Percentiles rank a stretch among this genome's conserved stretches.
These are phyloP conservation scores for Globisporangium uncinulatum DNA, from an alignment of 352 stramenopile genomes.

Conservation along the genomic window DNA sequence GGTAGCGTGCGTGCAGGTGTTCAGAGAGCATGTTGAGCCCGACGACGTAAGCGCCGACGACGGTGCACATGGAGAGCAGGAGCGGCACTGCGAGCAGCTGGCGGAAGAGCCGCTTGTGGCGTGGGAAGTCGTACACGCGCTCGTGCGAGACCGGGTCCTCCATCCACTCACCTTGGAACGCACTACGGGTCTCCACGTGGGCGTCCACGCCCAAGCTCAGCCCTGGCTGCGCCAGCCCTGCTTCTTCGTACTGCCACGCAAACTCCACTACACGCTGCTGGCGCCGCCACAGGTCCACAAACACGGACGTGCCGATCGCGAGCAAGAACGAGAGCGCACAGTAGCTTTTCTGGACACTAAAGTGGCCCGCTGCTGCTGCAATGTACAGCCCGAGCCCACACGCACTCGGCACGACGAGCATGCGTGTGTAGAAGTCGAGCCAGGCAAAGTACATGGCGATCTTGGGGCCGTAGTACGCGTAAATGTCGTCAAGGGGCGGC, in stretches of 20 bases:
- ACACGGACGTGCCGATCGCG: slow-evolving; percentile 51
- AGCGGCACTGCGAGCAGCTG: slow-evolving; percentile 48
- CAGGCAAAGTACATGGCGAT: slow-evolving; percentile 77
- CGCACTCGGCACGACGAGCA: slow-evolving; percentile 52
- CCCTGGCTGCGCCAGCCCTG: slow-evolving; percentile 16
- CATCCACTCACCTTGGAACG: slow-evolving; percentile 57
- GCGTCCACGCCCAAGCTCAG: slow-evolving; percentile 11
- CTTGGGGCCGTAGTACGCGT: slow-evolving; percentile 58
- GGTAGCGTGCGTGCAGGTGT: slow-evolving; percentile 31
- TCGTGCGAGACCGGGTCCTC: slow-evolving; percentile 32
- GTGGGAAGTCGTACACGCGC: slow-evolving; percentile 48
- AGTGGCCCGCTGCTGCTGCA: slow-evolving; percentile 37
- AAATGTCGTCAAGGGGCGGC: slow-evolving; percentile 41
- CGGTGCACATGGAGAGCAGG: slow-evolving; percentile 49
- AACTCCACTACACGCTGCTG: slow-evolving; percentile 51
- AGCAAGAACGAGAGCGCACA: slow-evolving; percentile 39
- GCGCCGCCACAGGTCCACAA: slow-evolving; percentile 52
- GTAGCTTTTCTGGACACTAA: slow-evolving; percentile 36
- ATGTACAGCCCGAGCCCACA: slow-evolving; percentile 28
- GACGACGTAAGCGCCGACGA: slow-evolving; percentile 51
- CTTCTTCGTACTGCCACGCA: slow-evolving; percentile 36
- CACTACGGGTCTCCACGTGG: slow-evolving; percentile 33
- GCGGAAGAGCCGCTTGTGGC: slow-evolving; percentile 44
- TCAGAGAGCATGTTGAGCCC: slow-evolving; percentile 55
- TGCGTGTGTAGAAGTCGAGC: slow-evolving; percentile 82